Percentiles rank a stretch among this genome's conserved stretches.
Conservation (phyloP, 2,329 filamentous ascomycete genomes). For the Hyphodiscus sp. region DNA sequence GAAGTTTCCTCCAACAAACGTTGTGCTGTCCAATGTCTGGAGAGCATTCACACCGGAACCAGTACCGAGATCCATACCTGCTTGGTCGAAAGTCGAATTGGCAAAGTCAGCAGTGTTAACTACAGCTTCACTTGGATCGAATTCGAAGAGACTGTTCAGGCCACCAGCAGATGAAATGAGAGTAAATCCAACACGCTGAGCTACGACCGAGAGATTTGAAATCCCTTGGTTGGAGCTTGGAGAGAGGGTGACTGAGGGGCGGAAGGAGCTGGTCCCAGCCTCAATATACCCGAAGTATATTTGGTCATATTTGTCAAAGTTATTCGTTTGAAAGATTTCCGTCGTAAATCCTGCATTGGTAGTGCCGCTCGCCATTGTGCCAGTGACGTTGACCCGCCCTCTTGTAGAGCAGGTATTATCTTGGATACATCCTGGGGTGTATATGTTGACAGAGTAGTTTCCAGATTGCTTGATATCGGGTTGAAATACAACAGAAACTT, state of each 20-base stretch:
- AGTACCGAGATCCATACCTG: slow-evolving; percentile 62
- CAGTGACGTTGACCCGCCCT: slow-evolving; percentile 77
- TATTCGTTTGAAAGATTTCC: slow-evolving; percentile 80
- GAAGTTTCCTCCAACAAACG: slow-evolving; percentile 83
- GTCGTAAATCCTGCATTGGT: slow-evolving; percentile 45
- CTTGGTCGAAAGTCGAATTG: slow-evolving; percentile 67
- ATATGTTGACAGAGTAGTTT: slow-evolving; percentile 85
- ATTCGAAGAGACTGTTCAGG: slow-evolving; percentile 87
- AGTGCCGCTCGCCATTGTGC: slow-evolving; percentile 52
- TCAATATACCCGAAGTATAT: slow-evolving; percentile 85
- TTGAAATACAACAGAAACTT: slow-evolving; percentile 66
- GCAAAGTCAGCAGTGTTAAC: slow-evolving; percentile 58
- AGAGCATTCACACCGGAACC: slow-evolving; percentile 66
- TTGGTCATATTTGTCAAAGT: slow-evolving; percentile 94
- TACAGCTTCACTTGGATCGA: slow-evolving; percentile 57
- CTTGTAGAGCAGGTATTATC: slow-evolving; percentile 71
- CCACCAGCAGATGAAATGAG: slow-evolving; percentile 68
- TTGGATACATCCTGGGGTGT: slow-evolving; percentile 82
- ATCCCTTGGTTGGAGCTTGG: slow-evolving; percentile 59
- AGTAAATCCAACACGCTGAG: slow-evolving; percentile 76
- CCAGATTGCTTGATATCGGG: slow-evolving; percentile 85
- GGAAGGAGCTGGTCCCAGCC: slow-evolving; percentile 64
- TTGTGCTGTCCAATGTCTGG: slow-evolving; percentile 53
- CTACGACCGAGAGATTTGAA: slow-evolving; percentile 70
- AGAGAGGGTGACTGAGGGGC: slow-evolving; percentile 71